Evolutionary conservation across 768 basidiomycete genomes (phyloP).

Genomic region (Neoboletus brunneissimus): DNA sequence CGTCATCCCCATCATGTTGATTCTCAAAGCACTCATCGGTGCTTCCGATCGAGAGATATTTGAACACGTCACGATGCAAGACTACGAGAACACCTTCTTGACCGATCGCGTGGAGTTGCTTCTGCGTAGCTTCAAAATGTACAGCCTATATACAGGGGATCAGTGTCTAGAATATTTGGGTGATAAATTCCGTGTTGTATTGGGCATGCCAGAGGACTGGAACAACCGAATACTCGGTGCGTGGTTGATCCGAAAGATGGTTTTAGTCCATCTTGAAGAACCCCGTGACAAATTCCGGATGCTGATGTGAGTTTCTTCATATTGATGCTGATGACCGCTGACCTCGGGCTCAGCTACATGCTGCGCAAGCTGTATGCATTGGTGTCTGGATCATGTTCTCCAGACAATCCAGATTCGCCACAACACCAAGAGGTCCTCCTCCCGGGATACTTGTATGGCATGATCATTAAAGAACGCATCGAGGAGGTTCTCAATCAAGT

Average conservation of each 20-base stretch:
- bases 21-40: conserved; percentile 88
- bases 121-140: conserved; percentile 92
- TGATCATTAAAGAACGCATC: conserved; percentile 97
- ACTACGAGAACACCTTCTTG: conserved; percentile 95
- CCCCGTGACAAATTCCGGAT: conserved; percentile 93
- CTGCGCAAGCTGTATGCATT: conserved; percentile 90
- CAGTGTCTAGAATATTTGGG: conserved; percentile 95
- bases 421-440: conserved; percentile 97
- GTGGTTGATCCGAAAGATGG: conserved; percentile 79
- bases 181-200: conserved; percentile 92
- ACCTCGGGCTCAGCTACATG: conserved; percentile 74
- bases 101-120: conserved; percentile 95
- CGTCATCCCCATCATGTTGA: conserved; percentile 94
- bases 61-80: conserved; percentile 93
- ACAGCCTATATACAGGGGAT: conserved; percentile 79
- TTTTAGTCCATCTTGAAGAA: conserved; percentile 85
- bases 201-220: conserved; percentile 93
- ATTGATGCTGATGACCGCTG: conserved; percentile 1
- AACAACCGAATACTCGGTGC: conserved; percentile 75
- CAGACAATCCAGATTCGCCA: conserved; percentile 98
- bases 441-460: conserved; percentile 87
- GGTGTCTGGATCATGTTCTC: conserved; percentile 84
- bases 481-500: conserved; percentile 83
- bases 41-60: conserved; percentile 97
- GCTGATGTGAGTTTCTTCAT: conserved; percentile 60